Conservation (phyloP, 106 monocot genomes). For the Phalaenopsis aphrodite region DNA sequence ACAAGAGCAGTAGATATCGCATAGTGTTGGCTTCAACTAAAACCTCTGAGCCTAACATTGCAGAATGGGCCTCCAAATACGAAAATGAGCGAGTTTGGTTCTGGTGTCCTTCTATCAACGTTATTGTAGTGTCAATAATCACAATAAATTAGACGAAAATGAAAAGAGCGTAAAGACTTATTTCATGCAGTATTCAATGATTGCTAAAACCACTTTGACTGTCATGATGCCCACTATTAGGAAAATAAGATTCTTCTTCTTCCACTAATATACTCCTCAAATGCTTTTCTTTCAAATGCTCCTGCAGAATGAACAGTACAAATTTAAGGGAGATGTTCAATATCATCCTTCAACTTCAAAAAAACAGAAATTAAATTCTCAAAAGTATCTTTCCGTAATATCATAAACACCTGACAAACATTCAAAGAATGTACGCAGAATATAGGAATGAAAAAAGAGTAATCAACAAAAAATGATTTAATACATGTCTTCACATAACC, state of each 20-base stretch:
- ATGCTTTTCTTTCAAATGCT: slow-evolving; percentile 85
- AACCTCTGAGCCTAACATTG: not conserved
- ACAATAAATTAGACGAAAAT: not conserved
- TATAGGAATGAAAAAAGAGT: not conserved
- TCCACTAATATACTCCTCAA: slow-evolving; percentile 60
- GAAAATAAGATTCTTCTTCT: slow-evolving; percentile 30
- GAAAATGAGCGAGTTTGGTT: not conserved
- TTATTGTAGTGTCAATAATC: not conserved
- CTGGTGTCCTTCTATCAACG: not conserved
- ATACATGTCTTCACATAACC: not conserved
- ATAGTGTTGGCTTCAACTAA: not conserved
- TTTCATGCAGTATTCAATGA: not conserved
- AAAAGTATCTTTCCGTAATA: not conserved
- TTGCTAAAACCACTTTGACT: not conserved
- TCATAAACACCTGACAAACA: not conserved
- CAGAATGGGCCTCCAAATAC: not conserved
- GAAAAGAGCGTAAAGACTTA: not conserved
- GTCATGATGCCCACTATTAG: slow-evolving; percentile 16
- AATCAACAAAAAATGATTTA: not conserved
- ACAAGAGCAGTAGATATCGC: not conserved
- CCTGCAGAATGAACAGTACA: slow-evolving; percentile 22
- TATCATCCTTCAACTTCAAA: not conserved
- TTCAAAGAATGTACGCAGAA: not conserved
- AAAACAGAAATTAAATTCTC: not conserved
- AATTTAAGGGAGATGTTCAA: not conserved